A percentile compares a stretch with the other conserved stretches of the same genome.
phyloP scores from a whole-genome alignment of 2,329 filamentous ascomycete species.

The Hypoxylon sp. region DNA sequence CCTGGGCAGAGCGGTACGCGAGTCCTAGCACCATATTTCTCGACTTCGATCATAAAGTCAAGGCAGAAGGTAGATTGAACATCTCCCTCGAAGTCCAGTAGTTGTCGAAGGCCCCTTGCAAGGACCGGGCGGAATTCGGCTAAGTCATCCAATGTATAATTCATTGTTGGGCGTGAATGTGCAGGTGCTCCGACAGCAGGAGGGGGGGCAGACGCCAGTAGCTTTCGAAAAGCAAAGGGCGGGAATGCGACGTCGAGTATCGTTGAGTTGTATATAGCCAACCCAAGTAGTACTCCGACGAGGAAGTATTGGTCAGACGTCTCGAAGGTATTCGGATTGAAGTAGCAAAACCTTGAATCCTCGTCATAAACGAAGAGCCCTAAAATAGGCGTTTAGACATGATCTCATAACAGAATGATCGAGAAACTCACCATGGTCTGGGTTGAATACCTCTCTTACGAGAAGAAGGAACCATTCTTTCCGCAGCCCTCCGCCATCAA shows the following conservation, averaged over 20 bases:
- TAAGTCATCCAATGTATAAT: slow-evolving; percentile 84
- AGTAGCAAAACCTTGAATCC: slow-evolving; percentile 91
- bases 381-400: slow-evolving; percentile 54
- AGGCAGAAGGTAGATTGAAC: slow-evolving; percentile 85
- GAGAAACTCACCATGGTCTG: slow-evolving; percentile 79
- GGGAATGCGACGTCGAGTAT: slow-evolving; percentile 91
- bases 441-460: slow-evolving; percentile 90
- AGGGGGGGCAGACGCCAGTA: slow-evolving; percentile 82
- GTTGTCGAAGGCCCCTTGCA: slow-evolving; percentile 79
- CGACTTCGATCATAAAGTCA: slow-evolving; percentile 83
- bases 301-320: slow-evolving; percentile 93
- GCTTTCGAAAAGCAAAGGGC: slow-evolving; percentile 89
- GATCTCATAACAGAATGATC: slow-evolving; percentile 1
- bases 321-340: slow-evolving; percentile 91
- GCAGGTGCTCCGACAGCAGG: slow-evolving; percentile 68
- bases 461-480: slow-evolving; percentile 97
- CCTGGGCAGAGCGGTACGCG: slow-evolving; percentile 80
- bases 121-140: slow-evolving; percentile 84
- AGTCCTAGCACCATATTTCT: slow-evolving; percentile 79
- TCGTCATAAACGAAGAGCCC: slow-evolving; percentile 95
- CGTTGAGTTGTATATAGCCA: slow-evolving; percentile 95
- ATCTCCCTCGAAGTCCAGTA: slow-evolving; percentile 87
- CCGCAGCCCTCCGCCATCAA: slow-evolving; percentile 88
- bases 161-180: slow-evolving; percentile 74
- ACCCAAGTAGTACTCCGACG: slow-evolving; percentile 86